Evolutionary conservation across 1,284 basidiomycete species (phyloP).

Genomic region (Ceratobasidium theobromae): DNA sequence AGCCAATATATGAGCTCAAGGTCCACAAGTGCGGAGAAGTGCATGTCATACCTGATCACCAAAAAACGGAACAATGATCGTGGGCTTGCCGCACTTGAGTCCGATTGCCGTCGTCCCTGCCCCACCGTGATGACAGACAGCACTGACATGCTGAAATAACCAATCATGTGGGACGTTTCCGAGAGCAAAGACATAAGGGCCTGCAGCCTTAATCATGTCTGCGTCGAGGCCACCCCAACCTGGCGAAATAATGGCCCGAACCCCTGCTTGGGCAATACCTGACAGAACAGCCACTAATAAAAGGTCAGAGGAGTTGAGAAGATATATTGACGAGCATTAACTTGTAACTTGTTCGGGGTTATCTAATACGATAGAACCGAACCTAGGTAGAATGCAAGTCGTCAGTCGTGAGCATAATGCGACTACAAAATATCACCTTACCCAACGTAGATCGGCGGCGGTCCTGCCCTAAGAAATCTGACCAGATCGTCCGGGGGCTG

Average conservation of each 20-base stretch:
- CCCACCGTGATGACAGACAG: slow-evolving; percentile 69
- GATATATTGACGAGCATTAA: slow-evolving; percentile 38
- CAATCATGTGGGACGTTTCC: slow-evolving; percentile 70
- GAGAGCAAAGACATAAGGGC: slow-evolving; percentile 59
- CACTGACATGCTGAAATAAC: slow-evolving; percentile 63
- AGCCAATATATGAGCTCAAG: not conserved
- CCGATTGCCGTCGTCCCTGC: slow-evolving; percentile 63
- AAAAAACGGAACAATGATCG: slow-evolving; percentile 68
- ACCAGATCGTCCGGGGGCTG: slow-evolving; percentile 51
- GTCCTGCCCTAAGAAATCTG: slow-evolving; percentile 53
- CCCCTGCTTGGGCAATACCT: slow-evolving; percentile 55
- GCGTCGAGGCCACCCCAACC: slow-evolving; percentile 63
- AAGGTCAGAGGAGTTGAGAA: not conserved
- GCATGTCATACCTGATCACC: slow-evolving; percentile 60
- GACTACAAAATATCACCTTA: slow-evolving; percentile 36
- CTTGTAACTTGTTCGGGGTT: slow-evolving; percentile 58
- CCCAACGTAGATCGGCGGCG: slow-evolving; percentile 62
- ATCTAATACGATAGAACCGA: slow-evolving; percentile 64
- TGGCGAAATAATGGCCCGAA: slow-evolving; percentile 61
- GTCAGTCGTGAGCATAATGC: not conserved
- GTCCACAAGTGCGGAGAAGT: too few relatives aligned
- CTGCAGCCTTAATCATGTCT: slow-evolving; percentile 46
- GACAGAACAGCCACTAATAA: slow-evolving; percentile 52
- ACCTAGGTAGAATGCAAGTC: slow-evolving; percentile 43
- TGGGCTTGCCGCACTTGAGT: slow-evolving; percentile 60